These are phyloP conservation scores for Clavariopsis aquatica DNA, from an alignment of 495 filamentous ascomycete species.

Conservation along the genomic window DNA sequence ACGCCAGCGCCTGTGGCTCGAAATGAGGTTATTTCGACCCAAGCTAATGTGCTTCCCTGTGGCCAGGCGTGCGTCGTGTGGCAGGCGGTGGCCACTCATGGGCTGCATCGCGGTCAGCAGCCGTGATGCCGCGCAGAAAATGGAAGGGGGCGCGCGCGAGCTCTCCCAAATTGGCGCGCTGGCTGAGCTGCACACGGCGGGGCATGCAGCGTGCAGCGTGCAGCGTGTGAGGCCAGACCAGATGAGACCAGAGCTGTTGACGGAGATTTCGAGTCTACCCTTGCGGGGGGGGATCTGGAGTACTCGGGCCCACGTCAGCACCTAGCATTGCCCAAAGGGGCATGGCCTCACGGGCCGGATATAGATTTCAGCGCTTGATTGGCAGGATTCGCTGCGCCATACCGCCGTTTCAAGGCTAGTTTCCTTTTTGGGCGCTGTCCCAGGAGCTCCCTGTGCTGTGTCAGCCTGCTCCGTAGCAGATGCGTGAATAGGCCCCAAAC, in stretches of 20 bases:
- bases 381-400: too few relatives aligned
- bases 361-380: too few relatives aligned
- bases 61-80: not conserved
- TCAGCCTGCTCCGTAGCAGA: too few relatives aligned
- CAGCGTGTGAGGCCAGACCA: too few relatives aligned
- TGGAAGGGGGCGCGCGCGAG: not conserved
- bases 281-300: not conserved
- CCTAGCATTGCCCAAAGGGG: too few relatives aligned
- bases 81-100: not conserved
- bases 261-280: not conserved
- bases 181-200: not conserved
- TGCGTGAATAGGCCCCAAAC: too few relatives aligned
- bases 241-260: not conserved
- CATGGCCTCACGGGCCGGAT: too few relatives aligned
- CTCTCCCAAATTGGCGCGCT: not conserved
- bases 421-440: too few relatives aligned
- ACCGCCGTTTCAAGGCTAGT: too few relatives aligned
- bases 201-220: too few relatives aligned
- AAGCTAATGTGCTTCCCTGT: not conserved
- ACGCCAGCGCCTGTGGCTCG: not conserved
- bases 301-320: conserved; percentile 11
- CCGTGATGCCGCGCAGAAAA: not conserved
- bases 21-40: conserved; percentile 1
- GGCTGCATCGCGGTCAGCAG: not conserved
- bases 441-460: too few relatives aligned